Base-by-base conservation (phyloP, 495 filamentous ascomycete species). In the Daldinia caldariorum region DNA sequence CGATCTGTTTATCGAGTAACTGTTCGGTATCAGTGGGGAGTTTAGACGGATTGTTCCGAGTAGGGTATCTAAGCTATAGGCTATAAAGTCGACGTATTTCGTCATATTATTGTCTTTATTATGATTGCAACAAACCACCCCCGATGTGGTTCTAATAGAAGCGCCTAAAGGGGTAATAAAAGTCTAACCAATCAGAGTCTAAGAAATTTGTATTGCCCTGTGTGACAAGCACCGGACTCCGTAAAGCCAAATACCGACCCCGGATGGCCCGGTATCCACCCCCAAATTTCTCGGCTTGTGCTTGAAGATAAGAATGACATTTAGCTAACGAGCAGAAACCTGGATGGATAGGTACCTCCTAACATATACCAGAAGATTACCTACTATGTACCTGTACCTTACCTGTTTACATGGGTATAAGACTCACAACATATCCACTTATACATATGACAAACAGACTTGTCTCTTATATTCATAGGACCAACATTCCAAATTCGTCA, bases 231-330 rank as follows among this genome's bases (percentile, higher is more conserved):
- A 47, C 43, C 43, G 43, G 43, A 47, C 43, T 47, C 43, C 43
- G 43, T 47, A 47, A 47, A 47, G 16, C 20, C 16, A 47, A 22
- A 47, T 22, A 13, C 43, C 18, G 18, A 16, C 14, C 37, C 43
- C 43, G 43, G 43, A 10, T 47, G 43, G 20, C 10, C 43, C 43
- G 43, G 43, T 20, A 47, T 47, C 43, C 43, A 47, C 43, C 43
- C 43, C 43, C 43, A 47, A 47, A 20, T 16, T 16, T 47, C 43
- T 47, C 43, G 43, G 43, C 10, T 20, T 22, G 9, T 47, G 22
- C 9, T 12, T 22, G 16, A 10, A 10, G 43, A 47, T 47, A 47
- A 47, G 43, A 22, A 22, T 47, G 16, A 13, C 8, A 22, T 20
- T 4, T 7, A 7, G 34, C 9, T 35, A 35, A 6, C 18, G 18